Percentiles rank a stretch among this genome's conserved stretches.
These are phyloP conservation scores for Cladophialophora yegresii DNA, from an alignment of 2,329 filamentous ascomycete species.

Conservation along the genomic window DNA sequence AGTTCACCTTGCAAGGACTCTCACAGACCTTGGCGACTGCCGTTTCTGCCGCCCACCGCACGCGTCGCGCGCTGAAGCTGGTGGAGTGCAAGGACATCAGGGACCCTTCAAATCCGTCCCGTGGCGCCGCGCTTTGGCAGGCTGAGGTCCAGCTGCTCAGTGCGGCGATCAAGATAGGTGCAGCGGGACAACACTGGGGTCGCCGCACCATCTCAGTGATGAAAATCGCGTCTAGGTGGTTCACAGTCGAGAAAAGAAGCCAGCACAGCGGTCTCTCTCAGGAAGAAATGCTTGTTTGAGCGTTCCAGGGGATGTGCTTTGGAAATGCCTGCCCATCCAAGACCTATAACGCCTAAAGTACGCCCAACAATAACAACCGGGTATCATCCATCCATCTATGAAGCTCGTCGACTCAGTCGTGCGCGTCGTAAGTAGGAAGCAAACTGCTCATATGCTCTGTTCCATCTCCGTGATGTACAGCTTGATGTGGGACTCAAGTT, in stretches of 20 bases:
- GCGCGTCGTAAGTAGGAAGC: constrained; percentile 21
- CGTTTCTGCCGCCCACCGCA: constrained; percentile 43
- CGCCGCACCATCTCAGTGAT: constrained; percentile 61
- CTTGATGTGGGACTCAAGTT: constrained; percentile 96
- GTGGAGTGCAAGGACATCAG: constrained; percentile 46
- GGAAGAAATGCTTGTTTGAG: constrained; percentile 27
- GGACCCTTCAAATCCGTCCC: constrained; percentile 39
- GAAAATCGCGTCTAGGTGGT: constrained; percentile 67
- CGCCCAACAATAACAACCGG: constrained; percentile 32
- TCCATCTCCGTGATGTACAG: constrained; percentile 99
- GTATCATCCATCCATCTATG: constrained; percentile 43
- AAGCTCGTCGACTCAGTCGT: constrained; percentile 23
- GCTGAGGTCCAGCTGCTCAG: constrained; percentile 65
- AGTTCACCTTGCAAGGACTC: constrained; percentile 53
- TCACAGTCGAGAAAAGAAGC: constrained; percentile 54
- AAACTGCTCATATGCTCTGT: constrained; percentile 63
- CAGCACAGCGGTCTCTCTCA: constrained; percentile 9
- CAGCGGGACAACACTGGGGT: constrained; percentile 58
- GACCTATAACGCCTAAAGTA: constrained; percentile 4
- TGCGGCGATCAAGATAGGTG: constrained; percentile 52
- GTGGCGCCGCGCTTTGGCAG: constrained; percentile 46
- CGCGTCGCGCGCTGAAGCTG: constrained; percentile 42
- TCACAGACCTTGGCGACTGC: constrained; percentile 48
- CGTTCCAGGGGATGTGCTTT: neutral
- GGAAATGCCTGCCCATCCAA: constrained; percentile 9